Evolutionary conservation across 2,329 filamentous ascomycete genomes (phyloP).

Genomic region (Arthrocladium fulminans): DNA sequence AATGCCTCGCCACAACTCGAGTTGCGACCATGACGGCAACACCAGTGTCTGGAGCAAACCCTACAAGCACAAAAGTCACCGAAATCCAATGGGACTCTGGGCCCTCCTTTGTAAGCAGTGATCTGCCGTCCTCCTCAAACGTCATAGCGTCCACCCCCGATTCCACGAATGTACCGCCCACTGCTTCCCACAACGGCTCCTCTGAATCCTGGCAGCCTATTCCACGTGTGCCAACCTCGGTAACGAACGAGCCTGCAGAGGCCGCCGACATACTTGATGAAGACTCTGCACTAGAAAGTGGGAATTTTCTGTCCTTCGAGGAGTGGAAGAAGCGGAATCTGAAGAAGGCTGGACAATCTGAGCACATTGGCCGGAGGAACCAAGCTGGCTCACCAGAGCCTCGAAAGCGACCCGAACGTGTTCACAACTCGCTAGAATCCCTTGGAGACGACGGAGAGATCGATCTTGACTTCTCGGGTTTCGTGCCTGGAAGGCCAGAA

Average conservation of each 20-base stretch:
- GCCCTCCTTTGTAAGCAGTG: neutral
- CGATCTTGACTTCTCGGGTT: constrained; percentile 59
- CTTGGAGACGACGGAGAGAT: constrained; percentile 87
- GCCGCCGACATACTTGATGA: constrained; percentile 37
- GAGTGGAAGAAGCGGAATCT: constrained; percentile 97
- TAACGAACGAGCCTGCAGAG: neutral
- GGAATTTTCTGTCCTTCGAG: constrained; percentile 90
- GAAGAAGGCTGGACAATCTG: constrained; percentile 72
- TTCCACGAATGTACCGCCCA: neutral
- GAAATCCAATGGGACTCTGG: neutral
- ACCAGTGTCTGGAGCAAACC: neutral
- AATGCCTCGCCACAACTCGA: constrained; percentile 54
- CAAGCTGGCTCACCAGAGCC: constrained; percentile 29
- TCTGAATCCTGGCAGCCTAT: neutral
- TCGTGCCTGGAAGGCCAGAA: constrained; percentile 40
- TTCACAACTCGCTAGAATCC: constrained; percentile 63
- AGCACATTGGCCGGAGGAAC: constrained; percentile 49
- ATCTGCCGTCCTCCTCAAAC: neutral
- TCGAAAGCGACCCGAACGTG: constrained; percentile 44
- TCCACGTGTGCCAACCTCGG: neutral
- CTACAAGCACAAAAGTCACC: neutral
- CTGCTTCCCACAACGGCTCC: neutral
- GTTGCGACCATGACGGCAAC: neutral
- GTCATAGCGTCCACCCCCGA: neutral
- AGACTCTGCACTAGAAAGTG: constrained; percentile 61